phyloP scores from a whole-genome alignment of 345 rosid genomes.

The Salix koriyanagi region DNA sequence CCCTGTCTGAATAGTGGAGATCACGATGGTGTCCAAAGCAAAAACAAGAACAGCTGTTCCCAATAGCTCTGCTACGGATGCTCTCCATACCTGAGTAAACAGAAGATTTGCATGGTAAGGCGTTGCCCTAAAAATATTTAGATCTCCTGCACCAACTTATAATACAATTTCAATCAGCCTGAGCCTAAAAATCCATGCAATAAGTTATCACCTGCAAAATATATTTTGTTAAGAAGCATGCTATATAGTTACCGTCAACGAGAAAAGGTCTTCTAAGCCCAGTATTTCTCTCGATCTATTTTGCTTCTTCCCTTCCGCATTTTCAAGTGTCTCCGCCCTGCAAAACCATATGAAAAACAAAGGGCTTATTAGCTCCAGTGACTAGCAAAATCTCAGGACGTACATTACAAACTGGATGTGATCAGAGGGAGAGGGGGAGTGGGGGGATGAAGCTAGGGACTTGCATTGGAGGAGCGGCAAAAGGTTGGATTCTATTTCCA shows the following conservation, averaged over 20 bases:
- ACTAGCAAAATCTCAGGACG: no score
- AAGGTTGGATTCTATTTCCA: neutral
- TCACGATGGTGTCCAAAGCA: slow-evolving; percentile 17
- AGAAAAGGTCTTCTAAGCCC: slow-evolving; percentile 21
- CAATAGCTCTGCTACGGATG: slow-evolving; percentile 17
- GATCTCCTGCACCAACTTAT: no score
- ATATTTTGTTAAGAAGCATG: neutral
- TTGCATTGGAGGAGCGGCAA: neutral
- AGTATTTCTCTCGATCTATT: neutral
- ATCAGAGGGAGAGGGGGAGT: rapidly evolving
- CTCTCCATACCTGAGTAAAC: slow-evolving; percentile 20
- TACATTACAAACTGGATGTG: no score
- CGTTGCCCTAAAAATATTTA: no score
- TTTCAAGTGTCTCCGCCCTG: neutral
- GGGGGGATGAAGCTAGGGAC: neutral
- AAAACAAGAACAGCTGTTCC: slow-evolving; percentile 24
- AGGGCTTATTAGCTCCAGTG: no score
- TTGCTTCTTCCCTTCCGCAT: neutral
- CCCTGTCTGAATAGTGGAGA: slow-evolving; percentile 15
- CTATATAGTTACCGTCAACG: slow-evolving; percentile 5
- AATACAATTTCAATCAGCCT: no score
- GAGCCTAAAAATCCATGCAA: no score
- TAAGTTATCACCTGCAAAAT: no score
- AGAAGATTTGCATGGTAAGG: no score
- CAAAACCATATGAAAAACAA: neutral